Evolutionary conservation across 768 basidiomycete genomes (phyloP), one percentile per base, ranked within the genome.

Genomic region (Stropharia rugosoannulata): DNA sequence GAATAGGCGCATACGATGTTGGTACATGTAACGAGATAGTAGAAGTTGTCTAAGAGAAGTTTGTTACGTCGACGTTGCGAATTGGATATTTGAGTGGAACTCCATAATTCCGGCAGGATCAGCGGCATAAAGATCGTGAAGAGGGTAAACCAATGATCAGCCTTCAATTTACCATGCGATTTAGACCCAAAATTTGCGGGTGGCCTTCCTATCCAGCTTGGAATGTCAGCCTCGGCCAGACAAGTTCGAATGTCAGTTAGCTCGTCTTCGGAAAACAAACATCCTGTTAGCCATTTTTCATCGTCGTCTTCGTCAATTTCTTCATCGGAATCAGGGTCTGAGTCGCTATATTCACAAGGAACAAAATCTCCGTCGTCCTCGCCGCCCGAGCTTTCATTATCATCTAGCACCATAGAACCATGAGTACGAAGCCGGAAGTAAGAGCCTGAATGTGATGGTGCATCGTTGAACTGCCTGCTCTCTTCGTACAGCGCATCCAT

Each of bases 111-210:
- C 9, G 65, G 63, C 42, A 66, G 46, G 13, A 62, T 49, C 2
- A 64, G 57, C 6, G 65, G 65, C 4, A 66, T 39, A 41, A 66
- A 64, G 2, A 66, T 44, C 9, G 39, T 57, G 42, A 60, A 64
- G 11, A 66, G 48, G 10, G 29, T 47, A 4, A 64, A 56, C 62
- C 62, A 66, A 6, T 66, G 55, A 27, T 66, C 62, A 7, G 63
- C 65, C 47, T 66, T 66, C 5, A 64, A 52, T 50, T 66, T 66
- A 25, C 65, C 62, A 39, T 64, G 63, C 2, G 59, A 46, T 41
- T 54, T 56, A 15, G 64, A 55, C 15, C 65, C 62, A 11, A 66
- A 55, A 49, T 66, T 66, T 8, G 56, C 22, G 11, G 63, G 65
- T 16, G 62, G 65, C 9, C 60, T 54, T 10, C 59, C 58, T 22